Conservation (phyloP, 129 eudicot genomes). For the Lactuca saligna region DNA sequence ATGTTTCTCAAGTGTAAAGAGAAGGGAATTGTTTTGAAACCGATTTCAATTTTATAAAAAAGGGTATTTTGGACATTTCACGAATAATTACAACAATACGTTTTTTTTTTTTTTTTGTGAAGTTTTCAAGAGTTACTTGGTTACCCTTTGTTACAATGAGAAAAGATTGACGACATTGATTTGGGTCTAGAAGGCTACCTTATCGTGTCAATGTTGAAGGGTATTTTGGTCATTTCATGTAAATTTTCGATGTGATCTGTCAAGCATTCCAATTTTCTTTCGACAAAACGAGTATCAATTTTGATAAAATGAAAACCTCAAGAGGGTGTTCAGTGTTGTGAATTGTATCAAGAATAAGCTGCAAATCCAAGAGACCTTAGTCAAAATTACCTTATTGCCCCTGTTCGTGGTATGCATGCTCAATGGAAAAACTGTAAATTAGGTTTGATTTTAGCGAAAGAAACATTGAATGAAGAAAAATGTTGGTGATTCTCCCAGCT, state of each 20-base stretch:
- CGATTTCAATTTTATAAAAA: constrained; percentile 36
- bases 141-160: too few species aligned
- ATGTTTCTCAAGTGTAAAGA: constrained; percentile 50
- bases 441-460: constrained; percentile 39
- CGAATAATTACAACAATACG: background rate
- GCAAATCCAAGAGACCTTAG: background rate
- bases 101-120: background rate
- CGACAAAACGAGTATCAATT: background rate
- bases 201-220: background rate
- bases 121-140: too few species aligned
- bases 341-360: background rate
- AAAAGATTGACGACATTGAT: background rate
- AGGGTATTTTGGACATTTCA: constrained; percentile 15
- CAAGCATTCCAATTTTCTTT: background rate
- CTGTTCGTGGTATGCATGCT: background rate
- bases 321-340: background rate
- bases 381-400: constrained; percentile 1
- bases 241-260: background rate
- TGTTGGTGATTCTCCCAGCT: constrained; percentile 59
- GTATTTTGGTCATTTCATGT: background rate
- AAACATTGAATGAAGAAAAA: constrained; percentile 21
- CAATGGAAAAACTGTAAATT: constrained; percentile 8
- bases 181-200: background rate
- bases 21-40: constrained; percentile 54
- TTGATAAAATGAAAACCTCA: background rate